Conservation (phyloP, 306 rosid species). For the Chamaecrista fasciculata region DNA sequence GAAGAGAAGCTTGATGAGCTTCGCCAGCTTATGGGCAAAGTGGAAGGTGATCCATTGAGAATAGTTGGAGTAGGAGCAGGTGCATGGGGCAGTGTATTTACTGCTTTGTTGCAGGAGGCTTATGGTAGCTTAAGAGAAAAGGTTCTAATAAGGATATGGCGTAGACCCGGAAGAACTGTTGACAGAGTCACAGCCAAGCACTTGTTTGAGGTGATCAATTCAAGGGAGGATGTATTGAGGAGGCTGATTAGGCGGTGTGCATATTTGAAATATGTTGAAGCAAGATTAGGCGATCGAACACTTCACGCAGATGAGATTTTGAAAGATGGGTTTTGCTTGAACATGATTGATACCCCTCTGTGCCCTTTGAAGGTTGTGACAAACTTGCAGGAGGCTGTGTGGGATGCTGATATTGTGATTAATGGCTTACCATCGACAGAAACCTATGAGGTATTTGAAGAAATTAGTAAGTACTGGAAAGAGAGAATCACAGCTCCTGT, state of each 20-base stretch:
- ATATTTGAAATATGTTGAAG: constrained; percentile 89
- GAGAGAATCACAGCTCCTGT: constrained; percentile 81
- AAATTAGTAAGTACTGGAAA: constrained; percentile 83
- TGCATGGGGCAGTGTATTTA: constrained; percentile 98
- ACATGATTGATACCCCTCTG: constrained; percentile 91
- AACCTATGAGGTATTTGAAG: constrained; percentile 67
- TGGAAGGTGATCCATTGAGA: constrained; percentile 79
- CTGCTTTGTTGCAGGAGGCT: constrained; percentile 79
- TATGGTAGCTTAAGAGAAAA: constrained; percentile 80
- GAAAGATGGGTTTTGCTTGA: constrained; percentile 94
- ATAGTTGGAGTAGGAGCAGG: constrained; percentile 96
- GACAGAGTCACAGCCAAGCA: constrained; percentile 84
- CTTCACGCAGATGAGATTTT: constrained; percentile 87
- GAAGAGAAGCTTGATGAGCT: constrained; percentile 86
- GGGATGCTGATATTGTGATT: constrained; percentile 95
- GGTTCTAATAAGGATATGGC: constrained; percentile 78
- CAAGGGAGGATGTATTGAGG: constrained; percentile 90
- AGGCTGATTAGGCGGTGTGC: constrained; percentile 91
- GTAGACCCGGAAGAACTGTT: constrained; percentile 71
- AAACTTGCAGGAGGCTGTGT: constrained; percentile 94
- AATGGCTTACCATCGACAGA: constrained; percentile 94
- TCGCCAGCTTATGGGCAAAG: constrained; percentile 61
- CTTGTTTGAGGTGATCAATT: constrained; percentile 86
- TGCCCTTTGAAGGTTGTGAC: constrained; percentile 95
- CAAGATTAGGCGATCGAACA: constrained; percentile 75